Percentiles rank a stretch among this genome's conserved stretches.
Evolutionary conservation across 139 green algal genomes (phyloP).

Genomic region (Micromonas pusilla): DNA sequence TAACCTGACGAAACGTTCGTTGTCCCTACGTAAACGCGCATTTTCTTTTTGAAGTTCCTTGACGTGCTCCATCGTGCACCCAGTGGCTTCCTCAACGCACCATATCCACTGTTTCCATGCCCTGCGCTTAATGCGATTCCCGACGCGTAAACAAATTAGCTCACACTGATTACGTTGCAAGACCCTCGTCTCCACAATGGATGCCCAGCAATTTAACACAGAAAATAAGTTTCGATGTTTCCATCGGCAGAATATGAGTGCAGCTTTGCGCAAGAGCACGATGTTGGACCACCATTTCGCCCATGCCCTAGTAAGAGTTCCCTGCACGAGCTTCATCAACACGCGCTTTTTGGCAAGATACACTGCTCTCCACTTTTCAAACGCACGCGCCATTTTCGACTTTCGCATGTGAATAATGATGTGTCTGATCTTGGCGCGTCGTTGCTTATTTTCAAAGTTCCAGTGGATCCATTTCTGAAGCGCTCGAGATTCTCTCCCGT

Average conservation of each 20-base stretch:
- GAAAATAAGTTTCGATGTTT: background rate
- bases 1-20: slow-evolving; percentile 72
- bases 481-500: background rate
- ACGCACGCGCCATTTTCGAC: background rate
- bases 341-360: background rate
- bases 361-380: background rate
- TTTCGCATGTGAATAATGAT: background rate
- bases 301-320: background rate
- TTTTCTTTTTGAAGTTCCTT: slow-evolving; percentile 50
- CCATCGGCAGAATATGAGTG: background rate
- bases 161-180: background rate
- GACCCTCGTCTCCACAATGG: background rate
- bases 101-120: background rate
- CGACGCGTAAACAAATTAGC: background rate
- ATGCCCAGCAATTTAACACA: background rate
- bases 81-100: background rate
- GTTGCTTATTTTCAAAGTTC: background rate
- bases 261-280: background rate
- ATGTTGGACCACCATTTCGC: background rate
- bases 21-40: slow-evolving; percentile 65
- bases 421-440: no score
- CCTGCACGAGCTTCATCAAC: slow-evolving; percentile 14
- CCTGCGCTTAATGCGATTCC: background rate
- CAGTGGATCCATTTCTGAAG: background rate
- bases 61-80: slow-evolving; percentile 11